phyloP scores from a whole-genome alignment of 1,139 yeast species.

The Scheffersomyces segobiensis region DNA sequence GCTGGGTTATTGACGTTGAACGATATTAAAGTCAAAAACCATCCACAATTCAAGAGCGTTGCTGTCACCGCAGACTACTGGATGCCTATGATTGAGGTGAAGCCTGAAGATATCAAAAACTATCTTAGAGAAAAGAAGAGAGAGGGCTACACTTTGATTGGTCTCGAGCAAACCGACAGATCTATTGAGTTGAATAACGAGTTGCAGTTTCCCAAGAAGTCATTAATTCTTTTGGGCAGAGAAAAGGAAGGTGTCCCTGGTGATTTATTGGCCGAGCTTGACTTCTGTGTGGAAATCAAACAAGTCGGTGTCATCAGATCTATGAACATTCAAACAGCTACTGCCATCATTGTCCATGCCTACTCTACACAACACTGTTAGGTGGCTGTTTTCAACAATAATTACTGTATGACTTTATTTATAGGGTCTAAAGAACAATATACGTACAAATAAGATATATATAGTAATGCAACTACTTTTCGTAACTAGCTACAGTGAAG shows the following conservation, averaged over 20 bases:
- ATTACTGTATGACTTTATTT: neutral
- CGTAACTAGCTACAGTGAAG: neutral
- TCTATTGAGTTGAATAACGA: constrained; percentile 67
- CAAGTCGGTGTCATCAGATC: constrained; percentile 91
- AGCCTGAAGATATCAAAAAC: constrained; percentile 49
- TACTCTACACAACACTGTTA: constrained; percentile 74
- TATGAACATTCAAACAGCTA: constrained; percentile 96
- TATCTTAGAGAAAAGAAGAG: constrained; percentile 65
- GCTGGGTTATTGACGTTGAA: constrained; percentile 79
- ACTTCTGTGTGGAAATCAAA: constrained; percentile 85
- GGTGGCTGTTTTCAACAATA: neutral
- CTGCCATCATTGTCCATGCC: constrained; percentile 91
- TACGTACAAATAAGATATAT: constrained; percentile 3
- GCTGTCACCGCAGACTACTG: constrained; percentile 94
- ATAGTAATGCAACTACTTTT: neutral
- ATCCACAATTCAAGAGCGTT: constrained; percentile 76
- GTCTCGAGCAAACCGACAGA: constrained; percentile 89
- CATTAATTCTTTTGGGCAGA: constrained; percentile 75
- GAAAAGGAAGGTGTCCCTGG: constrained; percentile 95
- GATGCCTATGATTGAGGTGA: constrained; percentile 93
- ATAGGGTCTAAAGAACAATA: constrained; percentile 2
- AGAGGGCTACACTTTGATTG: constrained; percentile 84
- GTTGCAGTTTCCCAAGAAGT: constrained; percentile 73
- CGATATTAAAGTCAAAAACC: constrained; percentile 61
- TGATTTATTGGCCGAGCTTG: constrained; percentile 75